Percentiles rank a stretch among this genome's conserved stretches.
These are phyloP conservation scores for Fusarium nodosum DNA, from an alignment of 2,329 filamentous ascomycete genomes.

Conservation along the genomic window DNA sequence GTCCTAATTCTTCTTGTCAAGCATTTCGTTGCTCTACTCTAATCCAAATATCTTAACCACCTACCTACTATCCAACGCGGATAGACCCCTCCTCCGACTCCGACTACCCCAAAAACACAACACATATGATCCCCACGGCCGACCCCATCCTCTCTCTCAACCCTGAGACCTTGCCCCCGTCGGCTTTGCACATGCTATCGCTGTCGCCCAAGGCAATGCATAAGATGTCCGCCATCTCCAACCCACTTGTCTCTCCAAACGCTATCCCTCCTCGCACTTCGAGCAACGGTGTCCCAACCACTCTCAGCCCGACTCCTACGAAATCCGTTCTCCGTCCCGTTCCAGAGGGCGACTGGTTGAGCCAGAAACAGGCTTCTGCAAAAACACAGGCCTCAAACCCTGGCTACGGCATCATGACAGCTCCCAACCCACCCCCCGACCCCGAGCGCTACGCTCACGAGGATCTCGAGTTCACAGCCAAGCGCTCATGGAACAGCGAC, in stretches of 20 bases:
- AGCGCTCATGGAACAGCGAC: conserved; percentile 74
- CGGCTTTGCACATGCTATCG: conserved; percentile 45
- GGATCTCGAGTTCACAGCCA: conserved; percentile 66
- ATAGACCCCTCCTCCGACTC: conserved; percentile 11
- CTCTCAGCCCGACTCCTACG: conserved; percentile 52
- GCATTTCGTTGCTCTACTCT: neutral
- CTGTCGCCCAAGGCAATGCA: conserved; percentile 44
- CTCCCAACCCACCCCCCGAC: conserved; percentile 60
- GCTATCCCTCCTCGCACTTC: conserved; percentile 81
- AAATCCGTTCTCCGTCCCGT: conserved; percentile 63
- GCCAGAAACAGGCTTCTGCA: conserved; percentile 54
- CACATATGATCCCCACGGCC: conserved; percentile 45
- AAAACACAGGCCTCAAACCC: conserved; percentile 24
- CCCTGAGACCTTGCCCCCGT: conserved; percentile 37
- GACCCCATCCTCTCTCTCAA: conserved; percentile 40
- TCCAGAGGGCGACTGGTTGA: conserved; percentile 73
- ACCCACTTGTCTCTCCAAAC: conserved; percentile 64
- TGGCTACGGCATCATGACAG: conserved; percentile 51
- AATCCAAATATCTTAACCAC: conserved; percentile 24
- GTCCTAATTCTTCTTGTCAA: neutral
- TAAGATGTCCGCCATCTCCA: conserved; percentile 44
- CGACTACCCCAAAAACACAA: conserved; percentile 21
- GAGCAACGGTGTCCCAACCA: conserved; percentile 54
- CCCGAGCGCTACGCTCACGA: conserved; percentile 67
- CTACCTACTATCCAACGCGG: neutral